Percentiles rank a stretch among this genome's conserved stretches.
Evolutionary conservation across 164 flowering plant genomes (phyloP).

Genomic region (Tinospora cordifolia): DNA sequence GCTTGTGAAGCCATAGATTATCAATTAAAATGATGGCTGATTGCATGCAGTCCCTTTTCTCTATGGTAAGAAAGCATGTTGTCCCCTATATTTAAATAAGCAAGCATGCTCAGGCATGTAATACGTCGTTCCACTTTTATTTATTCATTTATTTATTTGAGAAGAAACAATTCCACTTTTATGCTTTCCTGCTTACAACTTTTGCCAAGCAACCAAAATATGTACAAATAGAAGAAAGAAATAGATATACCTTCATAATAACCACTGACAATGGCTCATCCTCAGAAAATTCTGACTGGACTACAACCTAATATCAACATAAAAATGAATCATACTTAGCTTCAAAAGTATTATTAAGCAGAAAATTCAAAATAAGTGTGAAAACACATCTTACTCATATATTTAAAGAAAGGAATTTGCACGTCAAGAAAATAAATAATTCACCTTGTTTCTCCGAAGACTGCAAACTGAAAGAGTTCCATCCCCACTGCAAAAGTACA

Average conservation of each 20-base stretch:
- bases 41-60: background rate
- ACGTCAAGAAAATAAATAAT: background rate
- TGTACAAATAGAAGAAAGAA: background rate
- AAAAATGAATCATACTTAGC: background rate
- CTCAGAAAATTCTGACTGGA: conserved; percentile 84
- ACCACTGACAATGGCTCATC: conserved; percentile 84
- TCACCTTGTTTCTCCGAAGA: conserved; percentile 74
- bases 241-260: conserved; percentile 71
- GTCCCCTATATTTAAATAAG: no score
- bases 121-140: no score
- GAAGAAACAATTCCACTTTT: no score
- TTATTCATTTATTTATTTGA: no score
- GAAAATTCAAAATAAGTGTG: background rate
- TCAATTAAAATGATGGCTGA: background rate
- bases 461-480: conserved; percentile 90
- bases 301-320: conserved; percentile 45
- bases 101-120: no score
- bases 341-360: background rate
- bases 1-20: background rate
- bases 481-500: conserved; percentile 63
- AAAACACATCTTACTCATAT: background rate
- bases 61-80: no score
- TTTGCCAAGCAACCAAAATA: background rate
- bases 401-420: background rate
- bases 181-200: background rate